phyloP scores from a whole-genome alignment of 768 basidiomycete species.

The Hysterangium stoloniferum region DNA sequence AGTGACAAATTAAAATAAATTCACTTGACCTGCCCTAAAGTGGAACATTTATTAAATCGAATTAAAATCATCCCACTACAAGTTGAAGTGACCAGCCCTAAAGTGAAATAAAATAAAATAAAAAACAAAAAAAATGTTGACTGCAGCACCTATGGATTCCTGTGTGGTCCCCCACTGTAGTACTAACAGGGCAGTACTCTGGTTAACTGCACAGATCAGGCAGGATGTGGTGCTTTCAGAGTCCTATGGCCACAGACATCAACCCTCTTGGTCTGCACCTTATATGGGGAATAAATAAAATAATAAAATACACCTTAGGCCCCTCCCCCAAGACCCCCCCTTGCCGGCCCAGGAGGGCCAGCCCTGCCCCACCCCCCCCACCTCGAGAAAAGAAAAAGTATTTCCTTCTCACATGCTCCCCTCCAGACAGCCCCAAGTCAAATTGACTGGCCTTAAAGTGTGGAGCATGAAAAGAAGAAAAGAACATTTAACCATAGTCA shows the following conservation, averaged over 20 bases:
- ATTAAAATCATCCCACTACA: no score
- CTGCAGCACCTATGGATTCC: conserved; percentile 48
- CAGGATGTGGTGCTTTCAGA: conserved; percentile 25
- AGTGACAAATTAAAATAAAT: no score
- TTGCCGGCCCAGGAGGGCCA: neutral
- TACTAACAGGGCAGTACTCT: conserved; percentile 57
- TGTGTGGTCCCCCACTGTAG: conserved; percentile 58
- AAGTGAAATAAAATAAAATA: neutral
- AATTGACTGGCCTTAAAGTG: conserved; percentile 34
- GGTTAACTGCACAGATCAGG: conserved; percentile 60
- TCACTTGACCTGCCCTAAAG: no score
- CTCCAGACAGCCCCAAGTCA: conserved; percentile 8
- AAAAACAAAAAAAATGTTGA: conserved; percentile 12
- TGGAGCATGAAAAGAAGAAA: conserved; percentile 25
- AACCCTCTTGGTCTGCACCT: neutral
- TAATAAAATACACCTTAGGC: neutral
- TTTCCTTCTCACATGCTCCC: neutral
- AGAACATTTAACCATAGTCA: conserved; percentile 40
- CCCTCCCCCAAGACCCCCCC: neutral
- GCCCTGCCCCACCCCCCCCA: neutral
- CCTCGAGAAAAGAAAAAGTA: neutral
- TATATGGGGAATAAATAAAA: neutral
- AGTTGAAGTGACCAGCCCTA: no score
- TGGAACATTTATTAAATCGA: no score
- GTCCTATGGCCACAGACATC: conserved; percentile 13